Conservation (phyloP, 352 stramenopile genomes). For the Phytophthora foliorum region DNA sequence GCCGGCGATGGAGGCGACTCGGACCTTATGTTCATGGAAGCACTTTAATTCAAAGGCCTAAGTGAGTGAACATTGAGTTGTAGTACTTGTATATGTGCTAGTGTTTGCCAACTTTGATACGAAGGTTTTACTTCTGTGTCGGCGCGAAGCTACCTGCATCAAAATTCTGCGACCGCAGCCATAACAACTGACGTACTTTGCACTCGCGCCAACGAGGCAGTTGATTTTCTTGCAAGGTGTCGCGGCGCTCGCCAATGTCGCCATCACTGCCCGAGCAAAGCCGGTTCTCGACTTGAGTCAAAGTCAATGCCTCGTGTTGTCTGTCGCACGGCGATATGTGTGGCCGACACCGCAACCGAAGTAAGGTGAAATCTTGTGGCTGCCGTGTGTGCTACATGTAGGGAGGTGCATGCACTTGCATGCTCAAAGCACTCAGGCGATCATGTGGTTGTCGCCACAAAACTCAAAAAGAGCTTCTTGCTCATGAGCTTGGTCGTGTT, state of each 20-base stretch:
- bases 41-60: slow-evolving; percentile 45
- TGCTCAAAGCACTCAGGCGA: background rate
- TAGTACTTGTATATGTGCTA: slow-evolving; percentile 30
- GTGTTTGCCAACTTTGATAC: slow-evolving; percentile 24
- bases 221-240: slow-evolving; percentile 19
- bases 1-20: slow-evolving; percentile 54
- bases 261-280: slow-evolving; percentile 16
- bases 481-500: too few relatives aligned
- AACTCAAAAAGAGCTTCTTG: too few relatives aligned
- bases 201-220: background rate
- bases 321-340: slow-evolving; percentile 9
- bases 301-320: slow-evolving; percentile 2
- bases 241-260: slow-evolving; percentile 8
- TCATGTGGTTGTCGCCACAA: background rate
- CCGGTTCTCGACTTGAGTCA: slow-evolving; percentile 24
- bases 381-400: too few relatives aligned
- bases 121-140: background rate
- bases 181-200: background rate
- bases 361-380: background rate
- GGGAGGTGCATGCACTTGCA: too few relatives aligned
- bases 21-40: slow-evolving; percentile 85
- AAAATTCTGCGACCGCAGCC: too few relatives aligned
- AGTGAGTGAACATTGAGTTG: slow-evolving; percentile 5
- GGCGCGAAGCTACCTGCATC: background rate
- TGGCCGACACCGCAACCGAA: slow-evolving; percentile 10